Conservation (phyloP, 768 basidiomycete species). For the Pisolithus albus region DNA sequence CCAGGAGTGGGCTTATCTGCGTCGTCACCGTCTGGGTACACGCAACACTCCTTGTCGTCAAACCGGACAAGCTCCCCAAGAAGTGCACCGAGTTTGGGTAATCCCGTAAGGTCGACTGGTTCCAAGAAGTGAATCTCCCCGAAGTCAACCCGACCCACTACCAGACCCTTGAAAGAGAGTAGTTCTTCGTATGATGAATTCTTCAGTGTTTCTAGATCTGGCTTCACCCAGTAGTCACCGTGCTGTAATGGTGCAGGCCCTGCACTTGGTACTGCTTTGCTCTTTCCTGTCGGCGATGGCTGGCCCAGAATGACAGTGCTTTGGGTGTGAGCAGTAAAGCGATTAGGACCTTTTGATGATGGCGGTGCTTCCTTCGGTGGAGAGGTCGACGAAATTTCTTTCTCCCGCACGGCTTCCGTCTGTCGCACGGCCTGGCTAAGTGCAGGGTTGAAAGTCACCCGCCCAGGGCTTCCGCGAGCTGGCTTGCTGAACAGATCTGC, state of each 20-base stretch:
- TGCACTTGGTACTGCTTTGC: constrained; percentile 11
- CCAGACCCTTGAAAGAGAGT: constrained; percentile 63
- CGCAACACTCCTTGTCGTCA: constrained; percentile 85
- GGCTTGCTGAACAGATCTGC: constrained; percentile 57
- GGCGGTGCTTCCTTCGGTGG: constrained; percentile 28
- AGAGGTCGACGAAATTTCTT: constrained; percentile 22
- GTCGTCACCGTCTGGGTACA: constrained; percentile 89
- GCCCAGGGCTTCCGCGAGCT: constrained; percentile 31
- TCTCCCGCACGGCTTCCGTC: constrained; percentile 48
- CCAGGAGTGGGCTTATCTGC: constrained; percentile 79
- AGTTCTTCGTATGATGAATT: constrained; percentile 68
- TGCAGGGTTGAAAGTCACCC: constrained; percentile 68
- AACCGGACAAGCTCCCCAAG: constrained; percentile 85
- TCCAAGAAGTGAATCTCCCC: constrained; percentile 81
- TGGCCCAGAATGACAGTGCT: constrained; percentile 24
- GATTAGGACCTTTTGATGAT: constrained; percentile 33
- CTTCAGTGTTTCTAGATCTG: constrained; percentile 66
- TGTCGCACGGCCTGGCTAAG: constrained; percentile 71
- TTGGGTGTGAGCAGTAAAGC: constrained; percentile 36
- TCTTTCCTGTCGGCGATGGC: constrained; percentile 24
- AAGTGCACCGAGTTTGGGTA: constrained; percentile 72
- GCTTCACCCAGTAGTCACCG: constrained; percentile 90
- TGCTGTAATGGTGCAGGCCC: constrained; percentile 48
- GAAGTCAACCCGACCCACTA: constrained; percentile 87
- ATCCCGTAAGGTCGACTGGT: constrained; percentile 80